Evolutionary conservation across 495 filamentous ascomycete species (phyloP).

Genomic region (Opeltia flavorubescens): DNA sequence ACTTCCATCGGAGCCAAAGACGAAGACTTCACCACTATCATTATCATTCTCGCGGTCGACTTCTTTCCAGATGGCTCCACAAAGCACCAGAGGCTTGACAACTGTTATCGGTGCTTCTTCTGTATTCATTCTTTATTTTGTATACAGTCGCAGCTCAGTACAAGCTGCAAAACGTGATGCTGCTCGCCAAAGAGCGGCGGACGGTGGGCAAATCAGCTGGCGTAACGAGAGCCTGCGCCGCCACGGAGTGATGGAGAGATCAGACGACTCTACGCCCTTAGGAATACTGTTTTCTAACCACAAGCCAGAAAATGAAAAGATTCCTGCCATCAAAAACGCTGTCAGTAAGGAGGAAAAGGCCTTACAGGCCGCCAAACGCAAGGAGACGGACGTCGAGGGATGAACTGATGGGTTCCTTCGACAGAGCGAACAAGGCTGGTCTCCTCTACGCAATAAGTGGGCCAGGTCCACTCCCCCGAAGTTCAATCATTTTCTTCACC

Average conservation of each 20-base stretch:
- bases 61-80: not conserved
- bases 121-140: conserved; percentile 33
- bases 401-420: not conserved
- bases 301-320: not conserved
- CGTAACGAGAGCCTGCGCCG: conserved; percentile 28
- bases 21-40: no score
- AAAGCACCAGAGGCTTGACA: not conserved
- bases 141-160: conserved; percentile 37
- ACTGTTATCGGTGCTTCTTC: conserved; percentile 37
- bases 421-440: no score
- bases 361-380: not conserved
- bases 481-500: no score
- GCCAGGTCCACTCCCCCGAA: no score
- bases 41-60: no score
- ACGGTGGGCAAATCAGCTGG: conserved; percentile 33
- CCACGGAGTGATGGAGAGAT: conserved; percentile 25
- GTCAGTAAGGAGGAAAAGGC: conserved; percentile 6
- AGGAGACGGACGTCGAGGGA: not conserved
- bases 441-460: no score
- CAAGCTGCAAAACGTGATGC: conserved; percentile 25
- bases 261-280: conserved; percentile 3
- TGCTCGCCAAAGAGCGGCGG: conserved; percentile 27
- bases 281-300: conserved; percentile 1
- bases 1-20: no score
- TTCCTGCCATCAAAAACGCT: not conserved